phyloP scores from a whole-genome alignment of 2,329 filamentous ascomycete genomes.

The Talaromyces sp. region DNA sequence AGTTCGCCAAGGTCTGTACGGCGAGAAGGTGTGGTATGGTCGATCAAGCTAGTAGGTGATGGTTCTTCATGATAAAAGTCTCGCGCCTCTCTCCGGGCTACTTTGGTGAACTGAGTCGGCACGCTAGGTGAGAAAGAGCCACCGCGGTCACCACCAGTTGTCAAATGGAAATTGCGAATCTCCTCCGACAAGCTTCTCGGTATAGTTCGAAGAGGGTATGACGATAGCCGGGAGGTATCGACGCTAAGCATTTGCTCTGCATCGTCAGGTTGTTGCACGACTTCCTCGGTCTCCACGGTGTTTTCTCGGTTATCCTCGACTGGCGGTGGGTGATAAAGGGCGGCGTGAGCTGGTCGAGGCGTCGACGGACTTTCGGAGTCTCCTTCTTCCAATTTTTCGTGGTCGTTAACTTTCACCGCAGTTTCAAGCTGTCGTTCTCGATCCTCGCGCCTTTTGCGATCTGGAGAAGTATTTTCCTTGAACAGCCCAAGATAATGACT shows the following conservation, averaged over 20 bases:
- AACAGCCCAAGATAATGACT: constrained; percentile 62
- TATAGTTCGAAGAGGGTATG: constrained; percentile 29
- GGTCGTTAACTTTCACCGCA: constrained; percentile 20
- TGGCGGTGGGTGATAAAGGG: constrained; percentile 16
- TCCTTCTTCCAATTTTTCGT: constrained; percentile 5
- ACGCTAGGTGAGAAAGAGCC: constrained; percentile 41
- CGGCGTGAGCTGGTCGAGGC: constrained; percentile 8
- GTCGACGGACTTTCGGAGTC: constrained; percentile 1
- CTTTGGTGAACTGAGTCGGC: constrained; percentile 31
- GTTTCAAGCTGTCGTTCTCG: constrained; percentile 34
- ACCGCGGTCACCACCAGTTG: constrained; percentile 40
- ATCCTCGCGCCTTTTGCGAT: constrained; percentile 46
- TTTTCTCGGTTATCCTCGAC: constrained; percentile 9
- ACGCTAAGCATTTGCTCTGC: constrained; percentile 1
- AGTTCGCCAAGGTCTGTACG: neutral
- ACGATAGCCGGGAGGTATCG: constrained; percentile 17
- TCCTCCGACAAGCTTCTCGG: constrained; percentile 51
- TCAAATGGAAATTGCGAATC: constrained; percentile 51
- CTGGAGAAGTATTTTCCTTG: constrained; percentile 56
- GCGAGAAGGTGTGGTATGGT: neutral
- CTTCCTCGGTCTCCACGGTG: neutral
- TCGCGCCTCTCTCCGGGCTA: constrained; percentile 23
- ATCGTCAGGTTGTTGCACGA: neutral
- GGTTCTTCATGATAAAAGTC: constrained; percentile 9
- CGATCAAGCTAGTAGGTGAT: neutral